Conservation (phyloP, 306 rosid species). For the Pterocarpus macrocarpus region DNA sequence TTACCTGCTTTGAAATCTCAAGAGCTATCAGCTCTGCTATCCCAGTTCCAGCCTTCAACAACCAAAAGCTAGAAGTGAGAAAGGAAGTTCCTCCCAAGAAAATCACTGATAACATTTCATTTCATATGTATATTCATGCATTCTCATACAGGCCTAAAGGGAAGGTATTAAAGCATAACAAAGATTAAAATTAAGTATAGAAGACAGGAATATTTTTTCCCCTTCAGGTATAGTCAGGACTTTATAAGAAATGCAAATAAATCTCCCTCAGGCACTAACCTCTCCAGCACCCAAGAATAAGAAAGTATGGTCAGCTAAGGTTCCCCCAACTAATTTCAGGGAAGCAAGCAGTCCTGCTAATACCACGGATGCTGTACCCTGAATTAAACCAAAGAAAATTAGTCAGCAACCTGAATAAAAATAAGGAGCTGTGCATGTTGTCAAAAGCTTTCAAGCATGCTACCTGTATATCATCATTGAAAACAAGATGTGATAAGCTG, state of each 20-base stretch:
- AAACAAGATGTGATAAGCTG: conserved; percentile 90
- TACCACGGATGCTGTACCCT: conserved; percentile 99
- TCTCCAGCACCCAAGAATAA: conserved; percentile 98
- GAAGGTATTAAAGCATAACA: conserved; percentile 1
- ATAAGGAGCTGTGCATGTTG: conserved; percentile 13
- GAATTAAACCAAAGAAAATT: conserved; percentile 49
- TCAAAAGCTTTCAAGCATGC: conserved; percentile 8
- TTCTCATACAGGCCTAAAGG: neutral
- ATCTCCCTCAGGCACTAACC: conserved; percentile 54
- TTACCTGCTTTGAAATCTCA: conserved; percentile 92
- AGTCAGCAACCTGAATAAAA: conserved; percentile 42
- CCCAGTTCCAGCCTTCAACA: conserved; percentile 97
- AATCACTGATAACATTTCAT: conserved; percentile 16
- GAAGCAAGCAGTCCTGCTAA: conserved; percentile 89
- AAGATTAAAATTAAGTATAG: neutral
- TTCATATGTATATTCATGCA: conserved; percentile 18
- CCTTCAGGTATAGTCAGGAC: neutral
- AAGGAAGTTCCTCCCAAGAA: conserved; percentile 29
- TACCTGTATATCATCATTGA: conserved; percentile 97
- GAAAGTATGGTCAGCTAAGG: conserved; percentile 91
- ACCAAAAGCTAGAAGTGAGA: conserved; percentile 54
- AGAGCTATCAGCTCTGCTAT: conserved; percentile 98
- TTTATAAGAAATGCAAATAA: neutral
- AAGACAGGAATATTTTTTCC: neutral
- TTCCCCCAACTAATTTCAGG: conserved; percentile 84